These are phyloP conservation scores for Neophaeococcomyces mojaviensis DNA, from an alignment of 2,329 filamentous ascomycete species.

Conservation along the genomic window DNA sequence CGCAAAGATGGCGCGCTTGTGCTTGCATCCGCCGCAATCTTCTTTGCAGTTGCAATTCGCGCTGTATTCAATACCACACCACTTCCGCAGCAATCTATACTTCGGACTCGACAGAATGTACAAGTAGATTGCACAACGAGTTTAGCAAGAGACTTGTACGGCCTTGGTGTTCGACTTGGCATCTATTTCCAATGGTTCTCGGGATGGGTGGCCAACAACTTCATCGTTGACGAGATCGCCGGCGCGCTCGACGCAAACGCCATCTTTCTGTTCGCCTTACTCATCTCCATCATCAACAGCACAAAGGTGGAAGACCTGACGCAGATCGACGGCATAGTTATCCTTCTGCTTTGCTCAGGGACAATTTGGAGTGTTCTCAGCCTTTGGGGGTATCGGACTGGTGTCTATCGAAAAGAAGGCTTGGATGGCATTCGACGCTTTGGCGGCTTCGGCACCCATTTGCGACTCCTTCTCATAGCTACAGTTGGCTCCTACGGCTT, in stretches of 20 bases:
- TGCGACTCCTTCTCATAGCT: slow-evolving; percentile 13
- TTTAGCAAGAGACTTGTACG: slow-evolving; percentile 16
- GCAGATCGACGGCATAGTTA: slow-evolving; percentile 13
- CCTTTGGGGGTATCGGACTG: slow-evolving; percentile 16
- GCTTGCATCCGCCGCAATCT: too few species aligned
- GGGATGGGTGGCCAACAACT: slow-evolving; percentile 18
- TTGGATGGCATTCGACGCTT: slow-evolving; percentile 13
- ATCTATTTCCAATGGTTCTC: slow-evolving; percentile 20
- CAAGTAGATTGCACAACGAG: slow-evolving; percentile 1
- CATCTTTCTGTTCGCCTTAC: slow-evolving; percentile 15
- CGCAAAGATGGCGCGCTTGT: too few species aligned
- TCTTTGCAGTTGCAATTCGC: too few species aligned
- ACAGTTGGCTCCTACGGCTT: slow-evolving; percentile 12
- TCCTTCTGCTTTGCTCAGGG: slow-evolving; percentile 14
- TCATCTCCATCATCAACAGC: slow-evolving; percentile 10
- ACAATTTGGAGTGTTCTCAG: slow-evolving; percentile 15
- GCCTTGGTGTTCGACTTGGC: slow-evolving; percentile 17
- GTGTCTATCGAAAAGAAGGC: slow-evolving; percentile 15
- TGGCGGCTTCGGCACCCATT: slow-evolving; percentile 16
- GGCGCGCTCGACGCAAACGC: slow-evolving; percentile 15
- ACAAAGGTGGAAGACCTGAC: slow-evolving; percentile 9
- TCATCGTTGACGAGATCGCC: slow-evolving; percentile 13
- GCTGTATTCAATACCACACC: too few species aligned
- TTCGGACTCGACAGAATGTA: not conserved
- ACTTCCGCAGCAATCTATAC: too few species aligned